Evolutionary conservation across 2,329 filamentous ascomycete species (phyloP).

Genomic region (Proliferodiscus dingleyae): DNA sequence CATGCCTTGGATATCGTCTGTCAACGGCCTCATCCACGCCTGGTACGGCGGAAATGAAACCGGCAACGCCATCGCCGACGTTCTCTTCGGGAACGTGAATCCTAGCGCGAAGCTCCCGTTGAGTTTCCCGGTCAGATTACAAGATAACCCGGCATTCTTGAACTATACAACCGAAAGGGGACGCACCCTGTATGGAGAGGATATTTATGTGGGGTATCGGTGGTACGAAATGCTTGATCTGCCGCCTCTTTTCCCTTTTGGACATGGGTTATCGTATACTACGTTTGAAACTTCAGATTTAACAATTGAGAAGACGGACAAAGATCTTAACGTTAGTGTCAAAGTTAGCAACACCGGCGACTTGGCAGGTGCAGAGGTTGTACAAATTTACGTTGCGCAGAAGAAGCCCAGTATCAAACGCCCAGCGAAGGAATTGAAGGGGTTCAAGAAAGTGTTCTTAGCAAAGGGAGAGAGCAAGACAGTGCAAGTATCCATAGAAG

Average conservation of each 20-base stretch:
- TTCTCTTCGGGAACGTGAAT: slow-evolving; percentile 69
- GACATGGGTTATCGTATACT: slow-evolving; percentile 75
- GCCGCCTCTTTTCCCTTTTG: slow-evolving; percentile 69
- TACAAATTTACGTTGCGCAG: slow-evolving; percentile 53
- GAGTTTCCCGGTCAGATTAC: slow-evolving; percentile 61
- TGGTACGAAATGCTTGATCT: slow-evolving; percentile 70
- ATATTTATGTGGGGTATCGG: slow-evolving; percentile 75
- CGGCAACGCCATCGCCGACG: slow-evolving; percentile 73
- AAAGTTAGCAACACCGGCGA: slow-evolving; percentile 61
- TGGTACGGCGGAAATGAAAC: slow-evolving; percentile 89
- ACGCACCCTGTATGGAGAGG: slow-evolving; percentile 71
- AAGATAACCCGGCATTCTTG: slow-evolving; percentile 71
- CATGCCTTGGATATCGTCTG: slow-evolving; percentile 62
- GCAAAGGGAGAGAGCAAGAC: slow-evolving; percentile 53
- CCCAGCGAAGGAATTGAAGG: slow-evolving; percentile 59
- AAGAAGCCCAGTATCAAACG: slow-evolving; percentile 49
- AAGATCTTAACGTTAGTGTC: slow-evolving; percentile 42
- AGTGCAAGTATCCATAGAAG: slow-evolving; percentile 51
- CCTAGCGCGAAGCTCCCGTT: slow-evolving; percentile 72
- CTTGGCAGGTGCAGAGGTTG: slow-evolving; percentile 48
- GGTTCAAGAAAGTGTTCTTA: slow-evolving; percentile 60
- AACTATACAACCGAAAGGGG: slow-evolving; percentile 69
- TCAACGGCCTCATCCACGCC: slow-evolving; percentile 60
- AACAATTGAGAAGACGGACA: slow-evolving; percentile 37
- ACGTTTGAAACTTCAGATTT: slow-evolving; percentile 55